These are phyloP conservation scores for Saccharomycopsis sp. DNA, from an alignment of 805 yeast species.

Conservation along the genomic window DNA sequence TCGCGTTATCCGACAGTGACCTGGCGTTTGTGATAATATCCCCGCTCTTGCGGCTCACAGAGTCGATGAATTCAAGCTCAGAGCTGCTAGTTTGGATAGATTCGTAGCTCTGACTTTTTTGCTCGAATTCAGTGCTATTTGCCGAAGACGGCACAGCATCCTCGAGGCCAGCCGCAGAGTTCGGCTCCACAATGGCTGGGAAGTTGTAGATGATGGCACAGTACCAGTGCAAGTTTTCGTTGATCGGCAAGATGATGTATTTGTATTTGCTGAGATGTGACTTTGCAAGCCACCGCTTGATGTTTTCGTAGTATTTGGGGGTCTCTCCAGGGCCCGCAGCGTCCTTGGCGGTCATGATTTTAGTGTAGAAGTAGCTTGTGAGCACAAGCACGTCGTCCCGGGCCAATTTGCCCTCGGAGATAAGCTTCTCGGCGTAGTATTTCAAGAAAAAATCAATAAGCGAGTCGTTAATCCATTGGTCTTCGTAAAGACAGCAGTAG, in stretches of 20 bases:
- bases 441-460: conserved; percentile 79
- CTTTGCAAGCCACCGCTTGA: conserved; percentile 73
- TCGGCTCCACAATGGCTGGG: conserved; percentile 24
- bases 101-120: background rate
- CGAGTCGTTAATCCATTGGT: conserved; percentile 86
- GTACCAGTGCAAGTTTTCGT: conserved; percentile 82
- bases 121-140: background rate
- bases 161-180: conserved; percentile 5
- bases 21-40: background rate
- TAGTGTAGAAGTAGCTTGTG: conserved; percentile 79
- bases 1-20: background rate
- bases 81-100: background rate
- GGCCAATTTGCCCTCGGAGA: conserved; percentile 8
- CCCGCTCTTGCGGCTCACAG: background rate
- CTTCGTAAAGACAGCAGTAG: conserved; percentile 68
- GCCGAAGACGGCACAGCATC: background rate
- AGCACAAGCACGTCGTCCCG: conserved; percentile 46
- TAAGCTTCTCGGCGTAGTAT: conserved; percentile 35
- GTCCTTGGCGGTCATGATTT: conserved; percentile 38
- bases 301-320: conserved; percentile 41
- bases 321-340: conserved; percentile 6
- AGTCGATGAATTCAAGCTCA: background rate
- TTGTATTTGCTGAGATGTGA: conserved; percentile 53
- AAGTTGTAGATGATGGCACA: conserved; percentile 63
- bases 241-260: conserved; percentile 71